Evolutionary conservation across 2,329 filamentous ascomycete species (phyloP), one percentile per base, ranked within the genome.

Genomic region (Dothideomycetidae sp.): DNA sequence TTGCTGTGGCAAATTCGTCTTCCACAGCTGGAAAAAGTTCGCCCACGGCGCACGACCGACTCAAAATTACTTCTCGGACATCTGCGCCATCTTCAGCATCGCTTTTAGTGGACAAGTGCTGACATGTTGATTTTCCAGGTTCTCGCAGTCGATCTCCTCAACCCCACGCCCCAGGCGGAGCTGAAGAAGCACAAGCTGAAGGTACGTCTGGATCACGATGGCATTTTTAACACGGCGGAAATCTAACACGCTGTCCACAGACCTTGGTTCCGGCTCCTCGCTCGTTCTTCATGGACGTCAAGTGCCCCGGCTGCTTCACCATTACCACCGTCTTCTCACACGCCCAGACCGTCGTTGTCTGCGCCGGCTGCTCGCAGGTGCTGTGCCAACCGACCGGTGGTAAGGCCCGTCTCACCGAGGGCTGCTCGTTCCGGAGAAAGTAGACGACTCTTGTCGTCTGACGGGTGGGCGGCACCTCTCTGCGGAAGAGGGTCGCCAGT

Each of bases 271-370:
- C 90, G 59, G 80, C 76, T 52, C 90, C 90, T 59, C 84, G 90
- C 66, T 96, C 88, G 54, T 98, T 96, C 82, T 98, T 98, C 83
- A 98, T 98, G 90, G 90, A 98, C 66, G 90, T 98, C 75, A 98
- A 98, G 81, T 98, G 90, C 82, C 90, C 90, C 65, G 90, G 90
- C 61, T 98, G 90, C 83, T 98, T 96, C 81, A 94, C 86, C 68
- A 98, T 98, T 78, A 98, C 90, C 67, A 98, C 90, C 67, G 90
- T 98, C 70, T 98, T 96, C 83, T 96, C 88, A 50, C 90, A 98
- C 77, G 90, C 90, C 67, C 90, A 98, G 77, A 98, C 90, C 64
- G 90, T 98, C 66, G 90, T 98, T 68, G 92, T 96, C 76, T 98
- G 90, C 81, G 85, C 85, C 62, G 90, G 90, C 60, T 98, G 90